Conservation (phyloP, 2,329 filamentous ascomycete genomes). For the Periconia macrospinosa region DNA sequence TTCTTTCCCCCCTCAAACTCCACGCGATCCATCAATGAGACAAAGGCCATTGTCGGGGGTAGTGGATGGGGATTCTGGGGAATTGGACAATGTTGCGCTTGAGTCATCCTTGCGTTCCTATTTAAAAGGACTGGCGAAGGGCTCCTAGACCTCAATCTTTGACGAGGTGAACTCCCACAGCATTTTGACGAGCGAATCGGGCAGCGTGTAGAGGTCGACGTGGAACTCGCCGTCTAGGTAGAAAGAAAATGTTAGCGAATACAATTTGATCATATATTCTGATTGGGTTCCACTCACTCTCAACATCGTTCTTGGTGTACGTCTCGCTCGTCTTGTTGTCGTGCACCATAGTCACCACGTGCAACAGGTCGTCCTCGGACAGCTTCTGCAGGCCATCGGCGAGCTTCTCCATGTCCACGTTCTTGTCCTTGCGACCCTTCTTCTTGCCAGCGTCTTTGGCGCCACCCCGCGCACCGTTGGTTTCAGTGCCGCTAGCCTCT, state of each 20-base stretch:
- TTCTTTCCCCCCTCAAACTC: too few species aligned
- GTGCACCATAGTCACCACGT: constrained; percentile 97
- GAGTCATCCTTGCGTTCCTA: too few species aligned
- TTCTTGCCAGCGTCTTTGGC: constrained; percentile 67
- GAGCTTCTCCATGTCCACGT: constrained; percentile 90
- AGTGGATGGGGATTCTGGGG: too few species aligned
- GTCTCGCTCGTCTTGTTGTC: constrained; percentile 94
- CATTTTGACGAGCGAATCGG: constrained; percentile 85
- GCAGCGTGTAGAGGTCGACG: constrained; percentile 96
- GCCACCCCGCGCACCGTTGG: constrained; percentile 63
- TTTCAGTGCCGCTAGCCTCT: constrained; percentile 75
- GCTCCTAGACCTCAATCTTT: constrained; percentile 35
- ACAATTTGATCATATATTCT: not conserved
- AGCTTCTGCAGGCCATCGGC: constrained; percentile 89
- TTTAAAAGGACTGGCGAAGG: not conserved
- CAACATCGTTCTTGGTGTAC: constrained; percentile 95
- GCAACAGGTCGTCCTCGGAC: constrained; percentile 87
- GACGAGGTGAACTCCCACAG: constrained; percentile 80
- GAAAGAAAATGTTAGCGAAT: constrained; percentile 23
- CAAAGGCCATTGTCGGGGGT: too few species aligned
- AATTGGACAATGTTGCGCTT: too few species aligned
- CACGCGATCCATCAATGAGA: too few species aligned
- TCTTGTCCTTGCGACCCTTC: constrained; percentile 67
- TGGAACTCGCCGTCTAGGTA: constrained; percentile 87
- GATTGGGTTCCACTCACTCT: constrained; percentile 65